Conservation (phyloP, 352 stramenopile species). For the Globisporangium apiculatum region DNA sequence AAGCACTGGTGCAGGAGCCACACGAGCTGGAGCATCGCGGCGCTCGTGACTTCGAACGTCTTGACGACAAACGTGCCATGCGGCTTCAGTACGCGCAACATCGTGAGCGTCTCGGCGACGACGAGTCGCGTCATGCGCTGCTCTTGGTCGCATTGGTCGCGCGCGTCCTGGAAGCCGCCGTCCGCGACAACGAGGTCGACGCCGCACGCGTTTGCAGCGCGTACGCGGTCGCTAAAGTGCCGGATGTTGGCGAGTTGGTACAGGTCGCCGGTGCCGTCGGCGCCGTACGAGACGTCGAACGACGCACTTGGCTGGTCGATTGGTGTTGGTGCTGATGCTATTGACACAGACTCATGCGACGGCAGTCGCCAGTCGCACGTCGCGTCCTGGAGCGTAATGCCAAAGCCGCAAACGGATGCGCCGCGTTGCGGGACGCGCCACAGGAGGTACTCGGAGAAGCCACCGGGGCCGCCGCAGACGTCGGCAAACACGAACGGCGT, state of each 20-base stretch:
- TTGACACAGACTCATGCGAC: background rate
- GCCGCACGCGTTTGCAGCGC: conserved; percentile 17
- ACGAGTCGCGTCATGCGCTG: conserved; percentile 53
- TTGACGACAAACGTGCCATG: conserved; percentile 71
- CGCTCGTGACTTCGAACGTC: conserved; percentile 66
- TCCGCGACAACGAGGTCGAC: conserved; percentile 63
- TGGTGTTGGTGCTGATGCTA: background rate
- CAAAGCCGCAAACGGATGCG: conserved; percentile 28
- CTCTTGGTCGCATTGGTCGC: conserved; percentile 61
- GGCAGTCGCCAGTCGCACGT: conserved; percentile 47
- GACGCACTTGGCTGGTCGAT: background rate
- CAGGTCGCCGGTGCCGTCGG: conserved; percentile 65
- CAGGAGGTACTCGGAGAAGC: conserved; percentile 77
- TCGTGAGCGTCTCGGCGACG: conserved; percentile 47
- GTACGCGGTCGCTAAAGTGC: conserved; percentile 39
- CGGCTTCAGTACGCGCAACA: conserved; percentile 39
- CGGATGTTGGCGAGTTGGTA: conserved; percentile 54
- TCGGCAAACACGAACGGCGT: conserved; percentile 55
- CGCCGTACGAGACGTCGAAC: conserved; percentile 54
- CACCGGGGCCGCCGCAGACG: conserved; percentile 67
- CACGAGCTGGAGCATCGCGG: conserved; percentile 51
- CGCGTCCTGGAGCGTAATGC: conserved; percentile 53
- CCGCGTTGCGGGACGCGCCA: conserved; percentile 21
- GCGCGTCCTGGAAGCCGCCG: conserved; percentile 63
- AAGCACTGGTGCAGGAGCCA: conserved; percentile 66